Base-by-base conservation (phyloP, 225 moss, liverwort and hornwort species). In the Pseudoscleropodium purum region DNA sequence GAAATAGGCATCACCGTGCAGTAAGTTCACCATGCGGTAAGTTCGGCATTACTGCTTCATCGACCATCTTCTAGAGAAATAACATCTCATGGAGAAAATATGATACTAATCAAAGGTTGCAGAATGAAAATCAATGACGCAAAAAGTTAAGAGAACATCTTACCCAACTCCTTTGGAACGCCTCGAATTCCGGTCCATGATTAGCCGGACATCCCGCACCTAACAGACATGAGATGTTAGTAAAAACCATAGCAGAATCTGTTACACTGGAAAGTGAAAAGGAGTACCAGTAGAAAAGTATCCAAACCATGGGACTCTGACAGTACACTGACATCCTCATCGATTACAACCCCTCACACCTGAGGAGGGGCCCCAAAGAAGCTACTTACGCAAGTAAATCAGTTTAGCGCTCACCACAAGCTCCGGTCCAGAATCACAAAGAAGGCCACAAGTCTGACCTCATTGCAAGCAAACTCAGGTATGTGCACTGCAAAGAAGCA, bases 141-240 rank as follows among this genome's bases (percentile, higher is more conserved):
- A 66, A 79, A 36, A 84, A 77, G 29, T 69, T 45, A 60, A 27
- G 61, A 52, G 31, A 39, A 72, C 5, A 52, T 51, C 95, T 90
- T 93, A 99, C 99, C 99, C 99, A 70, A 99, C 99, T 92, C 99
- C 99, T 91, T 99, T 99, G 13, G 99, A 99, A 79, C 99, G 95
- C 94, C 99, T 97, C 45, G 99, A 99, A 92, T 99, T 99, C 87
- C 99, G 97, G 93, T 99, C 99, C 99, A 99, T 99, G 47, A 99
- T 99, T 62, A 99, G 91, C 84, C 99, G 99, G 78, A 99, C 99
- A 94, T 99, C 99, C 74, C 99, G 97, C 72, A 99, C 97, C 99
- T 99, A 92, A n/a, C 61, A 85, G 56, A 89, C 18, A 85, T 47
- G 52, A 20, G n/a, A 34, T 67, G 59, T 85, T 54, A 90, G 81